Evolutionary conservation across 1,139 yeast genomes (phyloP), one percentile per base, ranked within the genome.

Genomic region (Wickerhamiella infanticola): DNA sequence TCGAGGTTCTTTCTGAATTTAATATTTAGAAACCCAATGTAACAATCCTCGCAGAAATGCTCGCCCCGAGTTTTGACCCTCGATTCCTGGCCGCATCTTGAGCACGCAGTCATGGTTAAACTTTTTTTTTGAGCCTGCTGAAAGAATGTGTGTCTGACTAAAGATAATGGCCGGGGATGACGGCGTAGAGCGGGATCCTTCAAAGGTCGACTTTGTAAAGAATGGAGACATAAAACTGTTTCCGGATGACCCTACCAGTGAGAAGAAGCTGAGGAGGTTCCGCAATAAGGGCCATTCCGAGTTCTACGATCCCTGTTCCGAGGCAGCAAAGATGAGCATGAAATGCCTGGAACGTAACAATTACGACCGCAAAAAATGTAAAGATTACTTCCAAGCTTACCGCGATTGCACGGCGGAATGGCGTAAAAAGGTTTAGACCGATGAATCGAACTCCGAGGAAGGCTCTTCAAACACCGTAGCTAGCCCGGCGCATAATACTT

Each of bases 241-340:
- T 56, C 97, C 97, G 0, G 97, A 86, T 54, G 76, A 78, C 46
- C 88, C 88, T 4, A 72, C 77, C 13, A 72, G 72, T 49, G 73
- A 75, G 50, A 64, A 73, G 31, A 84, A 78, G 58, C 75, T 77
- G 55, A 74, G 75, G 52, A 66, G 73, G 48, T 79, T 79, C 68
- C 63, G 73, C 4, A 65, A 69, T 36, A 86, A 88, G 57, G 86
- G 75, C 40, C 82, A 94, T 1, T 79, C 94, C 5, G 77, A 81
- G 61, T 90, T 73, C 61, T 88, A 81, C 58, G 96, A 90, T 59
- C 97, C 98, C 0, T 90, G 98, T 63, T 82, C 80, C 47, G 88
- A 85, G 58, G 81, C 94, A 40, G 72, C 95, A 24, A 80, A 78
- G 60, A 90, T 94, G 73, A 82, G 95, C 35, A 68, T 86, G 55